Percentiles rank a stretch among this genome's conserved stretches.
These are phyloP conservation scores for Phytophthora boehmeriae DNA, from an alignment of 352 stramenopile species.

Conservation along the genomic window DNA sequence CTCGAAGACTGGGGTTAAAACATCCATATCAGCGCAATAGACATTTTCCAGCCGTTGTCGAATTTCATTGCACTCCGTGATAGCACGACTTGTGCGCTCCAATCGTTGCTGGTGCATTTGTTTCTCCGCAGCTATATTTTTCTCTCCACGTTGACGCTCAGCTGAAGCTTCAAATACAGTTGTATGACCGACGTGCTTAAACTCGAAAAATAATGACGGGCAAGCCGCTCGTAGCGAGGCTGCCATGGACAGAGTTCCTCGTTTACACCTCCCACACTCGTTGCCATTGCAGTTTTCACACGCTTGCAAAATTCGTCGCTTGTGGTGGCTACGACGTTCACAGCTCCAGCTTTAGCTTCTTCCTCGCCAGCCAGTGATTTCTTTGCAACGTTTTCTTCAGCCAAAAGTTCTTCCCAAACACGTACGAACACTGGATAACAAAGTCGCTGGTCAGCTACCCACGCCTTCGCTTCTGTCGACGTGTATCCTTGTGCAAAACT, in stretches of 20 bases:
- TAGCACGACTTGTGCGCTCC: slow-evolving; percentile 38
- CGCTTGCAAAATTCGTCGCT: slow-evolving; percentile 53
- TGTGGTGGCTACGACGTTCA: slow-evolving; percentile 4
- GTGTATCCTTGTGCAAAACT: slow-evolving; percentile 62
- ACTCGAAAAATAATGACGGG: slow-evolving; percentile 75
- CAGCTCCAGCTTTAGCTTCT: neutral
- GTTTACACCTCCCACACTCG: neutral
- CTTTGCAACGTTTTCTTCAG: neutral
- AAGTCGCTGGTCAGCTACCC: slow-evolving; percentile 46
- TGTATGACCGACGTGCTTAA: slow-evolving; percentile 64
- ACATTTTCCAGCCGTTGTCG: slow-evolving; percentile 32
- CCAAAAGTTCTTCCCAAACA: slow-evolving; percentile 43
- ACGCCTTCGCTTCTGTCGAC: slow-evolving; percentile 50
- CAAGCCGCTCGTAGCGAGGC: slow-evolving; percentile 52
- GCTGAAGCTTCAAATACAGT: slow-evolving; percentile 36
- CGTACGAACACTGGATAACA: slow-evolving; percentile 62
- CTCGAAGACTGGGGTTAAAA: slow-evolving; percentile 3
- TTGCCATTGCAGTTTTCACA: slow-evolving; percentile 39
- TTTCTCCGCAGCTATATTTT: slow-evolving; percentile 15
- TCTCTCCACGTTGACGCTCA: slow-evolving; percentile 8
- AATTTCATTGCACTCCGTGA: slow-evolving; percentile 44
- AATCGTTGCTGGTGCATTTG: slow-evolving; percentile 30
- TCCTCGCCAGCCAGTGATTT: slow-evolving; percentile 2
- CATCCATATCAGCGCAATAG: slow-evolving; percentile 34
- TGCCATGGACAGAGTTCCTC: slow-evolving; percentile 40